phyloP scores from a whole-genome alignment of 805 yeast genomes.

The Cyberlindnera veronae region DNA sequence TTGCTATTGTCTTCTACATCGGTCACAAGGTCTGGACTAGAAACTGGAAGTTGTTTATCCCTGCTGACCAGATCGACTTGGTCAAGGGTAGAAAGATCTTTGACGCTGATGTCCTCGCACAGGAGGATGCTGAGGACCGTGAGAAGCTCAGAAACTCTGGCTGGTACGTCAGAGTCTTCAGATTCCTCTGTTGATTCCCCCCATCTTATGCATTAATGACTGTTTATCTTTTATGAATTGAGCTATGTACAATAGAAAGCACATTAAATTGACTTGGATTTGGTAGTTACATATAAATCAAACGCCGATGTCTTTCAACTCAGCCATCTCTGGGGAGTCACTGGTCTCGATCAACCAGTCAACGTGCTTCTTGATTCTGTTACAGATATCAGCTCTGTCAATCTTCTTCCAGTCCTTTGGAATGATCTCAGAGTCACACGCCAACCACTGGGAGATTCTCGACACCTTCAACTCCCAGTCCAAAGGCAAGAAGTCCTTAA shows the following conservation, averaged over 20 bases:
- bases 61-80: slow-evolving; percentile 40
- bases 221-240: background rate
- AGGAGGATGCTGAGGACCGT: slow-evolving; percentile 37
- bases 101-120: slow-evolving; percentile 38
- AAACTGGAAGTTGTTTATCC: slow-evolving; percentile 33
- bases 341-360: slow-evolving; percentile 27
- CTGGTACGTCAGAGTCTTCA: slow-evolving; percentile 17
- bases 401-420: slow-evolving; percentile 27
- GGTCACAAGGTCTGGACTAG: slow-evolving; percentile 48
- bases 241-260: background rate
- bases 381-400: slow-evolving; percentile 22
- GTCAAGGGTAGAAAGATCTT: slow-evolving; percentile 43
- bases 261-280: too few species aligned
- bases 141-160: slow-evolving; percentile 23
- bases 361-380: slow-evolving; percentile 26
- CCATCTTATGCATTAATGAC: background rate
- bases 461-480: slow-evolving; percentile 29
- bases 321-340: slow-evolving; percentile 28
- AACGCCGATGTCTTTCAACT: slow-evolving; percentile 22
- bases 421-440: slow-evolving; percentile 26
- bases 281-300: background rate
- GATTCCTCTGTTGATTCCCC: slow-evolving; percentile 29
- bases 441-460: slow-evolving; percentile 28
- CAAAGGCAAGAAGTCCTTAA: slow-evolving; percentile 18
- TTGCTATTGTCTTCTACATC: slow-evolving; percentile 42